phyloP scores from a whole-genome alignment of 148 eudicot species.

The Nepenthes gracilis region DNA sequence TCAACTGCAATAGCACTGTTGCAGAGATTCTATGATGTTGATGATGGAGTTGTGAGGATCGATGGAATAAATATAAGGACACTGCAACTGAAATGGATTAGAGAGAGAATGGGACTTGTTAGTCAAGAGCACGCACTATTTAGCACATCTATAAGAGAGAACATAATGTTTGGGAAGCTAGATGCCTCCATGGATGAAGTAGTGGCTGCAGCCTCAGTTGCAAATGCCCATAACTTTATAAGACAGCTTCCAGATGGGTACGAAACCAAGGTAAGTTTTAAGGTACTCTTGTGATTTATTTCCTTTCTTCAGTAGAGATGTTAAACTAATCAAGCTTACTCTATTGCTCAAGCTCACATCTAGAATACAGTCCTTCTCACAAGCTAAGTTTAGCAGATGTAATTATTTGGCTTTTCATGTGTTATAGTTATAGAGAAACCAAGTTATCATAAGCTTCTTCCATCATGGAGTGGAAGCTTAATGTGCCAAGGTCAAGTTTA shows the following conservation, averaged over 20 bases:
- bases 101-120: conserved; percentile 80
- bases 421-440: too few relatives aligned
- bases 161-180: conserved; percentile 76
- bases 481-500: not conserved
- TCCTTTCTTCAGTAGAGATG: not conserved
- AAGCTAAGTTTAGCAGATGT: too few relatives aligned
- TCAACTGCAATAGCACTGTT: conserved; percentile 77
- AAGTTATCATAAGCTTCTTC: too few relatives aligned
- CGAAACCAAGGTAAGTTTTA: conserved; percentile 70
- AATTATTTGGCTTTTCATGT: too few relatives aligned
- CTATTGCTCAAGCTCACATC: too few relatives aligned
- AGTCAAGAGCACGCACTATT: conserved; percentile 92
- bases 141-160: conserved; percentile 73
- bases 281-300: not conserved
- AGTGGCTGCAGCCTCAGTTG: conserved; percentile 66
- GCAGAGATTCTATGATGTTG: conserved; percentile 74
- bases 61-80: conserved; percentile 61
- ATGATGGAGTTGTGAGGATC: conserved; percentile 47
- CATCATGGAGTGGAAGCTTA: too few relatives aligned
- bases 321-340: too few relatives aligned
- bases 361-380: too few relatives aligned
- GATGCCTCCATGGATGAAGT: conserved; percentile 88
- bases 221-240: conserved; percentile 84
- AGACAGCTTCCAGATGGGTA: conserved; percentile 82
- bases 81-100: conserved; percentile 71